Evolutionary conservation across 805 yeast genomes (phyloP).

Genomic region (Yarrowia divulgata): DNA sequence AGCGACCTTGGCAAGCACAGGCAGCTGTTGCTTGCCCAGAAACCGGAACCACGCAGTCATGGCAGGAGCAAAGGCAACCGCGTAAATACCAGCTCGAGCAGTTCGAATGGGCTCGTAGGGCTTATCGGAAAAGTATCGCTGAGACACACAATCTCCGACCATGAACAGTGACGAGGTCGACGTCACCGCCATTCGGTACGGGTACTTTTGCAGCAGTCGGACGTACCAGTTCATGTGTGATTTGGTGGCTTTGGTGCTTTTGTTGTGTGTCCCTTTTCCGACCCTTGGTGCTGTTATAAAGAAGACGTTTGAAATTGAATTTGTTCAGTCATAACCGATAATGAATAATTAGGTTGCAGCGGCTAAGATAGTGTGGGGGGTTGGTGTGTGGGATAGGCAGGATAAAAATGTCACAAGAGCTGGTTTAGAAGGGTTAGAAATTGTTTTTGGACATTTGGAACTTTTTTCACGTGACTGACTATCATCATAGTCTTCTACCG

Average conservation of each 20-base stretch:
- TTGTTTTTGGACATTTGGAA: neutral
- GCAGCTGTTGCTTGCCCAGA: conserved; percentile 55
- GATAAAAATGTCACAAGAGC: too few relatives aligned
- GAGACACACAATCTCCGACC: conserved; percentile 38
- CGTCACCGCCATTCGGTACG: conserved; percentile 36
- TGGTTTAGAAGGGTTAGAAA: neutral
- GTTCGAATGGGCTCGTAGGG: conserved; percentile 64
- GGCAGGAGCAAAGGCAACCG: conserved; percentile 77
- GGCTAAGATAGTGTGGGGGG: conserved; percentile 17
- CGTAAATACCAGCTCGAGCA: conserved; percentile 69
- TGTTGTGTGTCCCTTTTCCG: neutral
- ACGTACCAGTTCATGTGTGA: conserved; percentile 37
- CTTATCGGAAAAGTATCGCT: conserved; percentile 7
- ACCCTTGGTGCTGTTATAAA: neutral
- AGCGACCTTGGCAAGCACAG: conserved; percentile 57
- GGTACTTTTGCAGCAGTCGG: conserved; percentile 34
- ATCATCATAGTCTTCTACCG: too few relatives aligned
- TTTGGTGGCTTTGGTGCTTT: too few relatives aligned
- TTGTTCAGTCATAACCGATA: conserved; percentile 11
- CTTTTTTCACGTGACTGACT: too few relatives aligned
- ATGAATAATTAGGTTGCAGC: conserved; percentile 28
- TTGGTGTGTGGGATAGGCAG: too few relatives aligned
- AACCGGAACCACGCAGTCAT: conserved; percentile 74
- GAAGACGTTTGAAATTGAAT: neutral
- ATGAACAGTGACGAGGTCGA: conserved; percentile 34